phyloP scores from a whole-genome alignment of 2,329 filamentous ascomycete genomes.

The Colletotrichum brevisporum region DNA sequence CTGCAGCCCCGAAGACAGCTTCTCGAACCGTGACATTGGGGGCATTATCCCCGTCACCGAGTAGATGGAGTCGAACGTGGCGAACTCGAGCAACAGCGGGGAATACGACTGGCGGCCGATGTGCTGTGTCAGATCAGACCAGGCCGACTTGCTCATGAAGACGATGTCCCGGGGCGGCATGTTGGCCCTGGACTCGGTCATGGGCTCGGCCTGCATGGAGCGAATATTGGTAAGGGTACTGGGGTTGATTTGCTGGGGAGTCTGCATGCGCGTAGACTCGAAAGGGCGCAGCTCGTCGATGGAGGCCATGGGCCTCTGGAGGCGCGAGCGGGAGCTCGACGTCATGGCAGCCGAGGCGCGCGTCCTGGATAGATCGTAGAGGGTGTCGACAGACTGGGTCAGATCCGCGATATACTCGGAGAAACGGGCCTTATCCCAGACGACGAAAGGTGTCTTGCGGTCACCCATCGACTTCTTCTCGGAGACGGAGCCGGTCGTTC shows the following conservation, averaged over 20 bases:
- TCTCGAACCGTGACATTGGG: slow-evolving; percentile 75
- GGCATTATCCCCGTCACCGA: slow-evolving; percentile 74
- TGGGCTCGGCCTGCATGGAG: slow-evolving; percentile 54
- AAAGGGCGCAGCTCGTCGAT: slow-evolving; percentile 66
- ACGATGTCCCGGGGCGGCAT: slow-evolving; percentile 61
- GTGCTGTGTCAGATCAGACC: slow-evolving; percentile 61
- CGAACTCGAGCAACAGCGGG: slow-evolving; percentile 80
- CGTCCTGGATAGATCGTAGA: slow-evolving; percentile 82
- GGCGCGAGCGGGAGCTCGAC: slow-evolving; percentile 49
- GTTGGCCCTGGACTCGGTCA: slow-evolving; percentile 44
- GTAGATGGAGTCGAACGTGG: slow-evolving; percentile 73
- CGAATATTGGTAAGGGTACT: slow-evolving; percentile 64
- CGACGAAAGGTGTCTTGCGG: slow-evolving; percentile 69
- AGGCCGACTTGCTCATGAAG: slow-evolving; percentile 65
- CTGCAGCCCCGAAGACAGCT: slow-evolving; percentile 71
- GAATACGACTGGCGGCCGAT: slow-evolving; percentile 61
- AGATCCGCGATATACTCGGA: slow-evolving; percentile 81
- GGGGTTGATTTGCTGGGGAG: slow-evolving; percentile 72
- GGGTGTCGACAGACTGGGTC: slow-evolving; percentile 82
- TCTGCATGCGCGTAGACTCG: slow-evolving; percentile 72
- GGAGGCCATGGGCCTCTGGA: slow-evolving; percentile 53
- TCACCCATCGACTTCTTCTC: slow-evolving; percentile 58
- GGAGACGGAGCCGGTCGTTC: slow-evolving; percentile 55
- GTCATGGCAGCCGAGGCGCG: slow-evolving; percentile 62
- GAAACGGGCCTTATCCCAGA: slow-evolving; percentile 80